Percentiles rank a stretch among this genome's conserved stretches.
Conservation (phyloP, 176 grass and related monocot species). For the Carex kokanica region DNA sequence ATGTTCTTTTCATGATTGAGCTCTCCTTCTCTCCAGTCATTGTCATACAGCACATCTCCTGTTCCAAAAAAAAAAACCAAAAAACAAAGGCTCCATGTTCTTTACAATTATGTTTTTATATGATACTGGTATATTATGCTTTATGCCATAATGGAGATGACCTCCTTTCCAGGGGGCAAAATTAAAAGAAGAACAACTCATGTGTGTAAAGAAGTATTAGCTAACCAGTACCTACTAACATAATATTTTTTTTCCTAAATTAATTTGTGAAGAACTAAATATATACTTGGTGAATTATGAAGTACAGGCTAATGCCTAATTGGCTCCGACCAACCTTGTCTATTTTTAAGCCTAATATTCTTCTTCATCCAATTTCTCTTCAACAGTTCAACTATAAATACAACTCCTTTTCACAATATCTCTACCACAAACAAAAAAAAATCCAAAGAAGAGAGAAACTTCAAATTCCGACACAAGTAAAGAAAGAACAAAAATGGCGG, state of each 20-base stretch:
- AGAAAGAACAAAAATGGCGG: neutral
- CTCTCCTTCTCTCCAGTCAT: neutral
- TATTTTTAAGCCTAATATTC: neutral
- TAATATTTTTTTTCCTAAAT: neutral
- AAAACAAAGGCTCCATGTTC: neutral
- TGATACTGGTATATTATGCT: too few relatives aligned
- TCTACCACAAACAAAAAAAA: neutral
- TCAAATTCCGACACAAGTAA: neutral
- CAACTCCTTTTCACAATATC: neutral
- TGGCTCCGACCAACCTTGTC: neutral
- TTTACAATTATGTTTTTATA: too few relatives aligned
- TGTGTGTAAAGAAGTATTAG: neutral
- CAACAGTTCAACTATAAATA: slow-evolving; percentile 41
- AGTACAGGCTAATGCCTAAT: slow-evolving; percentile 3
- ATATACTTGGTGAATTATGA: neutral
- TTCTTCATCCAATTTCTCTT: neutral
- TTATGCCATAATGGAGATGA: neutral
- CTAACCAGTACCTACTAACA: neutral
- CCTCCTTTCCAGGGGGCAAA: neutral
- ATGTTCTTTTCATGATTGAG: slow-evolving; percentile 22
- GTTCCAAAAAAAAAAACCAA: neutral
- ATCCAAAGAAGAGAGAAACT: neutral
- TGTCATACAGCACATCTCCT: neutral
- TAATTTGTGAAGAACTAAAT: neutral
- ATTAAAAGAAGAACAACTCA: neutral